A percentile compares a stretch with the other conserved stretches of the same genome.
phyloP scores from a whole-genome alignment of 1,284 basidiomycete genomes.

The Austropuccinia psidii region DNA sequence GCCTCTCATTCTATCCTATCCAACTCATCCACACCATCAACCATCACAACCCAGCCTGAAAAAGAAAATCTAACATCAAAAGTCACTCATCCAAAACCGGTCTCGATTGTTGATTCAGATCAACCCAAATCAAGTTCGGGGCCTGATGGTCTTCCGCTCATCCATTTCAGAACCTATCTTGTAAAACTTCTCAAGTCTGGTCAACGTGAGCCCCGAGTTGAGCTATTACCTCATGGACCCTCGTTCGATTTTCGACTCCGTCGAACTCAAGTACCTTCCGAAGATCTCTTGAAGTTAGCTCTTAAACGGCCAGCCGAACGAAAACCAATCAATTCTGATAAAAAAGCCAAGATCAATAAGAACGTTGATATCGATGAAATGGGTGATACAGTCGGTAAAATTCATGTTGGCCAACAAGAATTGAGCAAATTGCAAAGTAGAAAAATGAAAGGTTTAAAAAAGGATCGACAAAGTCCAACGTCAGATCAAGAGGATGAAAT shows the following conservation, averaged over 20 bases:
- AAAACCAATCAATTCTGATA: conserved; percentile 83
- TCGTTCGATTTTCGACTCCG: conserved; percentile 75
- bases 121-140: conserved; percentile 45
- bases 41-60: conserved; percentile 8
- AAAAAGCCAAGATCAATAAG: conserved; percentile 60
- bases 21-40: neutral
- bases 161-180: conserved; percentile 85
- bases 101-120: conserved; percentile 46
- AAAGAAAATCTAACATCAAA: conserved; percentile 37
- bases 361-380: conserved; percentile 89
- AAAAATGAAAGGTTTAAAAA: conserved; percentile 83
- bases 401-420: conserved; percentile 88
- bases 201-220: conserved; percentile 66
- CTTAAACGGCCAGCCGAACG: conserved; percentile 60
- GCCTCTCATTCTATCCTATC: conserved; percentile 10
- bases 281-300: conserved; percentile 70
- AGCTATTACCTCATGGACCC: conserved; percentile 83
- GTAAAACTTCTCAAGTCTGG: conserved; percentile 67
- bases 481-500: neutral
- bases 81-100: conserved; percentile 46
- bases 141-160: conserved; percentile 56
- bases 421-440: conserved; percentile 72
- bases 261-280: conserved; percentile 64
- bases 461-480: conserved; percentile 34
- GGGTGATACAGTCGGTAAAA: conserved; percentile 84